Conservation (phyloP, 257 asterid species). For the Solanum dulcamara region DNA sequence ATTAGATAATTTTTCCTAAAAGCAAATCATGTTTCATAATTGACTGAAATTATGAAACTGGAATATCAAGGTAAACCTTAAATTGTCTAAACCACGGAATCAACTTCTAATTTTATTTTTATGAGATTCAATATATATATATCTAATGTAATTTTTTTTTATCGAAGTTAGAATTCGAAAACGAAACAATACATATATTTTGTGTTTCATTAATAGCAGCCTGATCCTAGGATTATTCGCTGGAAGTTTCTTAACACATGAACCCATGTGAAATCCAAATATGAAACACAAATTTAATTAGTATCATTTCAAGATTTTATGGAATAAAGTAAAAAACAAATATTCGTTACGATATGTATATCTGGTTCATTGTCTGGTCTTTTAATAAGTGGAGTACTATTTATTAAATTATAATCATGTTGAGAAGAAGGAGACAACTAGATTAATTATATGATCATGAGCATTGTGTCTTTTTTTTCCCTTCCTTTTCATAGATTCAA, state of each 20-base stretch:
- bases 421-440: background rate
- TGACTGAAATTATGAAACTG: background rate
- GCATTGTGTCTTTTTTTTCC: background rate
- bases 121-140: background rate
- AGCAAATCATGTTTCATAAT: background rate
- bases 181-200: background rate
- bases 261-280: background rate
- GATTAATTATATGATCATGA: background rate
- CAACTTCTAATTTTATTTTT: background rate
- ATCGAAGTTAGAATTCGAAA: too few relatives aligned
- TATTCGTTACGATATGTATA: background rate
- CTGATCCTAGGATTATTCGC: conserved; percentile 5
- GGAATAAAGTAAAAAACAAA: background rate
- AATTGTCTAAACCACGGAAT: background rate
- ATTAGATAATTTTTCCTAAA: too few relatives aligned
- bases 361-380: background rate
- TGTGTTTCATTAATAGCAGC: background rate
- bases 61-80: background rate
- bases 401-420: background rate
- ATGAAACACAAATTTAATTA: background rate
- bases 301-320: background rate
- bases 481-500: background rate
- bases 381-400: background rate
- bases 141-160: too few relatives aligned
- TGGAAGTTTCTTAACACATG: background rate